phyloP scores from a whole-genome alignment of 2,329 filamentous ascomycete genomes.

The Fusarium irregulare region DNA sequence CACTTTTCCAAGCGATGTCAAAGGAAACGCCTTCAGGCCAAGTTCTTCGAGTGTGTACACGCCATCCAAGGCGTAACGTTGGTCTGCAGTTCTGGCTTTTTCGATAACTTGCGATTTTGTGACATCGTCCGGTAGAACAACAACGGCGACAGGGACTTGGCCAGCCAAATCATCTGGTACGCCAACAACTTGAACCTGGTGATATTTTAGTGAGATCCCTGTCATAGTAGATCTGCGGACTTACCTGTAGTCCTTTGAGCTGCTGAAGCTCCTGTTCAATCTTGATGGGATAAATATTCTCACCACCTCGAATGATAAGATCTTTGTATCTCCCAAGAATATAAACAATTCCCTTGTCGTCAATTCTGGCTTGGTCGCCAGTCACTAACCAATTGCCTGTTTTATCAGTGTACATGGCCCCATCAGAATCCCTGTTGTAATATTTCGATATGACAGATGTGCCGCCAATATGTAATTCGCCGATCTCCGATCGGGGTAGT shows the following conservation, averaged over 20 bases:
- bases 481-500: conserved; percentile 48
- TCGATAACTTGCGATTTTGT: conserved; percentile 50
- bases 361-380: conserved; percentile 56
- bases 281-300: conserved; percentile 55
- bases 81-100: conserved; percentile 49
- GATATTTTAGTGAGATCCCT: conserved; percentile 9
- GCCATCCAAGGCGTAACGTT: conserved; percentile 54
- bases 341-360: conserved; percentile 52
- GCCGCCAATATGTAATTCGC: conserved; percentile 56
- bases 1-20: conserved; percentile 58
- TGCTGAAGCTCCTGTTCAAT: conserved; percentile 53
- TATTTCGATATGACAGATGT: conserved; percentile 52
- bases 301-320: conserved; percentile 58
- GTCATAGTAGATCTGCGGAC: background rate
- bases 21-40: conserved; percentile 52
- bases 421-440: conserved; percentile 42
- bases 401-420: conserved; percentile 52
- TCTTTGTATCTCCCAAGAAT: conserved; percentile 59
- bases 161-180: conserved; percentile 58
- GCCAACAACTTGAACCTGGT: conserved; percentile 56
- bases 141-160: conserved; percentile 60
- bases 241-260: conserved; percentile 48
- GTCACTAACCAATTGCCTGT: conserved; percentile 53
- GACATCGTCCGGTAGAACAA: conserved; percentile 48
- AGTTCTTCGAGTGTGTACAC: conserved; percentile 58